Evolutionary conservation across 176 grass and related monocot species (phyloP).

Genomic region (Bromus sterilis): DNA sequence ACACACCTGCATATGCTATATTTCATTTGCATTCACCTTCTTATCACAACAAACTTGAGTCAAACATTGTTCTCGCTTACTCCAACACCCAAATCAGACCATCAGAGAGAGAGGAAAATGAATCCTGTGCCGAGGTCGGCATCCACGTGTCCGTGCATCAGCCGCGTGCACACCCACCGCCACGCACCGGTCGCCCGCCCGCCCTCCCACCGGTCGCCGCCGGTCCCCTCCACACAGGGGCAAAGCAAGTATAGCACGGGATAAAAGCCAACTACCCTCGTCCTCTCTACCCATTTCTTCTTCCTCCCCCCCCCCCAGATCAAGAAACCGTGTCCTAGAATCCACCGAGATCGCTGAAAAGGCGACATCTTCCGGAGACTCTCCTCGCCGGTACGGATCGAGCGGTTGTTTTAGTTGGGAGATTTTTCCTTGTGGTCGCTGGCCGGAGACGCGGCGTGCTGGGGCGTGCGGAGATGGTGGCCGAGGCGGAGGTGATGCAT

Average conservation of each 20-base stretch:
- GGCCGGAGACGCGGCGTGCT: not conserved
- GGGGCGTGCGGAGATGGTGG: constrained; percentile 53
- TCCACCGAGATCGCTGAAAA: constrained; percentile 31
- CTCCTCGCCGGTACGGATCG: constrained; percentile 4
- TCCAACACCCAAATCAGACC: not conserved
- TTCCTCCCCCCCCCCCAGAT: constrained; percentile 24
- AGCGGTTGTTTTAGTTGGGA: not conserved
- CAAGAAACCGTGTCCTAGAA: constrained; percentile 45
- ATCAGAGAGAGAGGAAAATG: not conserved
- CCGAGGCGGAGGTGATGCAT: constrained; percentile 76
- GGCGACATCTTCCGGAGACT: not conserved
- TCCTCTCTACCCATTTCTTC: not conserved
- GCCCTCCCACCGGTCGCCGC: constrained; percentile 18
- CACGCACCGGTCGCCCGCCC: constrained; percentile 8
- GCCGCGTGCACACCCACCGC: constrained; percentile 6
- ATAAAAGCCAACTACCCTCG: constrained; percentile 35
- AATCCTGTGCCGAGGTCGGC: constrained; percentile 15
- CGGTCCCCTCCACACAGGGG: constrained; percentile 20
- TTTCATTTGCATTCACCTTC: too few species aligned
- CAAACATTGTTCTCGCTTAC: not conserved
- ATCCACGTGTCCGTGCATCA: constrained; percentile 27
- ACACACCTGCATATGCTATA: too few species aligned
- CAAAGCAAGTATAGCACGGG: not conserved
- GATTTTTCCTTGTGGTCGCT: not conserved
- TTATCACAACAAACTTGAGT: not conserved